Evolutionary conservation across 1,284 basidiomycete species (phyloP).

Genomic region (Tilletiaria anomala): DNA sequence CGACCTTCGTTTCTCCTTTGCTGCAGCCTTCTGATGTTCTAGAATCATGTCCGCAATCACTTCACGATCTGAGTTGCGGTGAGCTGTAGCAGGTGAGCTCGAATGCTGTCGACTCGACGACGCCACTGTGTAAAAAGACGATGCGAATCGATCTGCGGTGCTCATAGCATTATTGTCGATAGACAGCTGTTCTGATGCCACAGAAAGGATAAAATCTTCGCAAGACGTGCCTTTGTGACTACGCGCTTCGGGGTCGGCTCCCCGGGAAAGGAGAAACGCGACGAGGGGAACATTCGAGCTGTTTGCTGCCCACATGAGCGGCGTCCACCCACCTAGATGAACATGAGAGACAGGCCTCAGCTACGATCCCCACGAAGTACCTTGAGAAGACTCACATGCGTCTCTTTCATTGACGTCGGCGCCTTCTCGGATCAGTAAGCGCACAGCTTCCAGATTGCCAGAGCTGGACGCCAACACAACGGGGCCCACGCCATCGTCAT

Average conservation of each 20-base stretch:
- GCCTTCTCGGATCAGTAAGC: conserved; percentile 18
- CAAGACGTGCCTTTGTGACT: conserved; percentile 21
- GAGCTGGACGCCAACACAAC: conserved; percentile 23
- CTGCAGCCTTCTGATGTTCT: not conserved
- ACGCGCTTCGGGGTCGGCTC: conserved; percentile 40
- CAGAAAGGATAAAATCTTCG: conserved; percentile 29
- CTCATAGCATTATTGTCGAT: too few species aligned
- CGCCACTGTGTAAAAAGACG: not conserved
- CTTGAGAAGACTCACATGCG: too few species aligned
- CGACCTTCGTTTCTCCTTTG: too few species aligned
- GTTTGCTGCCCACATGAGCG: conserved; percentile 82
- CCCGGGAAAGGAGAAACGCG: conserved; percentile 79
- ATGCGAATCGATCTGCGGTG: not conserved
- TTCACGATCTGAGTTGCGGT: not conserved
- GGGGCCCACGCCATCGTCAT: conserved; percentile 22
- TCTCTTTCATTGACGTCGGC: conserved; percentile 27
- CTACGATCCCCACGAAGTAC: too few species aligned
- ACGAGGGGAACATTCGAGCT: conserved; percentile 77
- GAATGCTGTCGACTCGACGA: not conserved
- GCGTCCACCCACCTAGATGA: conserved; percentile 89
- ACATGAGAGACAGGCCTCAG: too few species aligned
- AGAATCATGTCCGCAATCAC: not conserved
- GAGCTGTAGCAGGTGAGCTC: not conserved
- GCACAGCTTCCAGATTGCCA: conserved; percentile 26
- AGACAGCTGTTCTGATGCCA: too few species aligned